A percentile compares a stretch with the other conserved stretches of the same genome.
These are phyloP conservation scores for Aspergillus baeticus DNA, from an alignment of 495 filamentous ascomycete genomes.

Conservation along the genomic window DNA sequence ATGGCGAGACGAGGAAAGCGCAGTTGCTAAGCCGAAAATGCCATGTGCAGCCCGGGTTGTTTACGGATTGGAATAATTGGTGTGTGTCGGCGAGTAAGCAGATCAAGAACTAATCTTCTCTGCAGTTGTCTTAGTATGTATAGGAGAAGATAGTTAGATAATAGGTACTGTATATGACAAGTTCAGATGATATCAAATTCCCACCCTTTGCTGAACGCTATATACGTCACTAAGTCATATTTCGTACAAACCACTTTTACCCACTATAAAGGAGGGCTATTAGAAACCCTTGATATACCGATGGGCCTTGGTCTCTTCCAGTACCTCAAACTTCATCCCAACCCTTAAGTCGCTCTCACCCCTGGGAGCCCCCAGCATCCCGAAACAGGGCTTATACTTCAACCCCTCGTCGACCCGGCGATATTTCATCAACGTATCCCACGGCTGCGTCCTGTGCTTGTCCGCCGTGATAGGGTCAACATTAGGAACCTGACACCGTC, in stretches of 20 bases:
- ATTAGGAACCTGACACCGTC: conserved; percentile 83
- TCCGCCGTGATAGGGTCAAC: conserved; percentile 70
- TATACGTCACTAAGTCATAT: too few relatives aligned
- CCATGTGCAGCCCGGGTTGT: conserved; percentile 59
- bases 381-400: conserved; percentile 70
- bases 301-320: conserved; percentile 57
- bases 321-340: conserved; percentile 53
- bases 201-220: too few relatives aligned
- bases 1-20: conserved; percentile 53
- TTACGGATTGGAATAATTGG: conserved; percentile 71
- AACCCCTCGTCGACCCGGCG: conserved; percentile 75
- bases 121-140: not conserved
- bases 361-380: conserved; percentile 75
- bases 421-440: conserved; percentile 67
- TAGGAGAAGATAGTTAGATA: not conserved
- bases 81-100: conserved; percentile 49
- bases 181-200: too few relatives aligned
- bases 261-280: not conserved
- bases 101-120: conserved; percentile 33
- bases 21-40: conserved; percentile 55
- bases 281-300: conserved; percentile 51
- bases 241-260: too few relatives aligned
- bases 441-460: conserved; percentile 72
- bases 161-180: too few relatives aligned
- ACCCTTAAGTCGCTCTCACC: conserved; percentile 51